Conservation (phyloP, 2,329 filamentous ascomycete species). For the Furcasterigmium furcatum region DNA sequence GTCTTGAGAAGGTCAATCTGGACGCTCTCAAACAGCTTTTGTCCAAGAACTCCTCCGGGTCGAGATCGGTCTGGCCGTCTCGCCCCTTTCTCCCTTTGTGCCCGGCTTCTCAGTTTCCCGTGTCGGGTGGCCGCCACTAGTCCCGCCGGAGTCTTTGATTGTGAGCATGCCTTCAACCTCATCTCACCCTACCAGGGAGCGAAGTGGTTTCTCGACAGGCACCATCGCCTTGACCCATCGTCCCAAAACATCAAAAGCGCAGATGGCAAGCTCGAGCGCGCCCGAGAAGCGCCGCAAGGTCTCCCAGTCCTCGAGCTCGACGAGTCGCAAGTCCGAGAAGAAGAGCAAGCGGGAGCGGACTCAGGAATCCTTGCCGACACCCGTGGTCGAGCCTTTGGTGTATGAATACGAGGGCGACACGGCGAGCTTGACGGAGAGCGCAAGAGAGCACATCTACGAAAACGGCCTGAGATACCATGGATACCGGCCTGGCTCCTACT, state of each 20-base stretch:
- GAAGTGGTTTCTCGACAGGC: background rate
- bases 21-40: no score
- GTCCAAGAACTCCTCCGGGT: no score
- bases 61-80: no score
- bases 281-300: conserved; percentile 7
- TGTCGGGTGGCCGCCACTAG: no score
- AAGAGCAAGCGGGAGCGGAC: background rate
- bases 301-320: background rate
- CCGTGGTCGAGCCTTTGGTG: background rate
- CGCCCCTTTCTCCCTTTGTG: no score
- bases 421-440: conserved; percentile 36
- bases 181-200: no score
- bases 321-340: conserved; percentile 2
- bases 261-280: background rate
- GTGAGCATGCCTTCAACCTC: no score
- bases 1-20: no score
- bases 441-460: conserved; percentile 38
- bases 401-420: conserved; percentile 26
- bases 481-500: conserved; percentile 36
- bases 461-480: conserved; percentile 35
- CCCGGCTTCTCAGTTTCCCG: no score
- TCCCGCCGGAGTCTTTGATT: no score
- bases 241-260: background rate
- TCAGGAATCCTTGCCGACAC: no score
- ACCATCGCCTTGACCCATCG: background rate